Base-by-base conservation (phyloP, 495 filamentous ascomycete species). In the Trichoderma parareesei region DNA sequence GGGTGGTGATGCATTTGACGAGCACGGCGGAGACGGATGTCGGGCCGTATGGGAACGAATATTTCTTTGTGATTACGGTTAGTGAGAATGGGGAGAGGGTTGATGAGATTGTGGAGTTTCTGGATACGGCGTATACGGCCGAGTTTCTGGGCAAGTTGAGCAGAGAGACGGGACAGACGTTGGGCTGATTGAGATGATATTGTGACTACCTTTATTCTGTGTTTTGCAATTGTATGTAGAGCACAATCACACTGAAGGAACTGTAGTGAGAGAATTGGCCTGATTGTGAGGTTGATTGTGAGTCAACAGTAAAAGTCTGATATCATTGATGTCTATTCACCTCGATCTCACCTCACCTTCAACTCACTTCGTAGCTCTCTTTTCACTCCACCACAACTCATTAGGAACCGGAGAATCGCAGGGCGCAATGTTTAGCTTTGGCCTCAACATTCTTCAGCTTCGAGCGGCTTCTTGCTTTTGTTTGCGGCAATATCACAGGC, bases 21-120 rank as follows among this genome's bases (percentile, higher is more conserved):
- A 13, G 53, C 20, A 38, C 9, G 20, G 11, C 8, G 27, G 6
- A 11, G 16, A 57, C 53, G 20, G 20, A 38, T 37, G 8, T 37
- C 16, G 11, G 53, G 4, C 20, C 27, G 53, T 35, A 13, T 14
- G 11, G 9, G 5, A 57, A 57, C 18, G 61, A 63, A 40, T 63
- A 63, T 33, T 27, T 63, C n/a, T 44, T 63, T 42, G 11, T 27
- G 11, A 1, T 44, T 27, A 46, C 41, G 18, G 14, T 63, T 2
- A 44, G 10, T 33, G 61, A 46, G 41, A 40, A 63, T 20, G 42
- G 62, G 5, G 42, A 27, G 18, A 38, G 42, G 38, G 42, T 62
- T 10, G 42, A 41, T 62, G 60, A 62, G 27, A 41, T 62, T 42
- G 60, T 41, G 13, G 38, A 62, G 38, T 62, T 41, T 62, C 13